These are phyloP conservation scores for Aspergillus fischeri DNA, from an alignment of 2,329 filamentous ascomycete species.

Conservation along the genomic window DNA sequence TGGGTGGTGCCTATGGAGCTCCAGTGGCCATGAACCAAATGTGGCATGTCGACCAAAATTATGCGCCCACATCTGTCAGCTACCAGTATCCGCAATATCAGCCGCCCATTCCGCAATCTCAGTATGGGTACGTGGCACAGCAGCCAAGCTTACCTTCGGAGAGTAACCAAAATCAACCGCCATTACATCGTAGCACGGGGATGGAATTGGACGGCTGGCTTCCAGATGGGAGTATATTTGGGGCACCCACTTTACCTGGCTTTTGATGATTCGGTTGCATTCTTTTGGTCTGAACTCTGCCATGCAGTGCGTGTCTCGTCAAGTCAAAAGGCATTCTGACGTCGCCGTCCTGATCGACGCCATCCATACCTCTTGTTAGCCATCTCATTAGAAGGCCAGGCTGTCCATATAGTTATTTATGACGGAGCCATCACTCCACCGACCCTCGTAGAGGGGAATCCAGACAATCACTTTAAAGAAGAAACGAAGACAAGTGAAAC, in stretches of 20 bases:
- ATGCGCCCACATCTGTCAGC: slow-evolving; percentile 10
- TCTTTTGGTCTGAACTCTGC: neutral
- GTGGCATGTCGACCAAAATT: slow-evolving; percentile 22
- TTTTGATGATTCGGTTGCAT: slow-evolving; percentile 12
- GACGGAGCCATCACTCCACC: neutral
- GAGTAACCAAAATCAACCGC: slow-evolving; percentile 7
- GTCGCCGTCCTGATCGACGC: neutral
- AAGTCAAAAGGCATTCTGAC: neutral
- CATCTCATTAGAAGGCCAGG: neutral
- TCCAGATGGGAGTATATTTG: slow-evolving; percentile 27
- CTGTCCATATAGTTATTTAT: neutral
- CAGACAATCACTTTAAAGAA: neutral
- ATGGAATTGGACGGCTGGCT: slow-evolving; percentile 31
- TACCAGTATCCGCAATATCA: slow-evolving; percentile 18
- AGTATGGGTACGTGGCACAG: slow-evolving; percentile 21
- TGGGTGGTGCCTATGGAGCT: slow-evolving; percentile 19
- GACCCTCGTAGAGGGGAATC: neutral
- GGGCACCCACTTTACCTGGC: slow-evolving; percentile 25
- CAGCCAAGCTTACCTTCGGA: slow-evolving; percentile 12
- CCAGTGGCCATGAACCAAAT: slow-evolving; percentile 17
- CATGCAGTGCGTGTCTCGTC: neutral
- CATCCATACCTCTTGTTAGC: neutral
- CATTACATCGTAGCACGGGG: slow-evolving; percentile 14
- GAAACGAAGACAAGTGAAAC: neutral
- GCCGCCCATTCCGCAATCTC: slow-evolving; percentile 15